Base-by-base conservation (phyloP, 2,329 filamentous ascomycete genomes). In the Pyrenochaeta sp. region DNA sequence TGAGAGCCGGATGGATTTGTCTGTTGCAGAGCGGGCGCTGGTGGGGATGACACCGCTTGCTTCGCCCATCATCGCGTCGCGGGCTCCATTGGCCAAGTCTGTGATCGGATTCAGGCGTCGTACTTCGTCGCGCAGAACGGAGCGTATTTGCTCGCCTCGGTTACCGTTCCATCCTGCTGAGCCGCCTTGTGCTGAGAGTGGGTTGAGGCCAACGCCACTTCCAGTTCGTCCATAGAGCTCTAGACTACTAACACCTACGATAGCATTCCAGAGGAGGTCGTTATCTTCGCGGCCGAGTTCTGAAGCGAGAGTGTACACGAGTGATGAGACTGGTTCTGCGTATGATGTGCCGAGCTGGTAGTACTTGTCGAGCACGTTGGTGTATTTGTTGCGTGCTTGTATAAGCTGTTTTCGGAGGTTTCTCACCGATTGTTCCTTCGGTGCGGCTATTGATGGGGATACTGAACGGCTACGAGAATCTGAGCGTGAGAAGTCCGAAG, bases 241-340 rank as follows among this genome's bases (percentile, higher is more conserved):
- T 78, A 96, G 89, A 15, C 93, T 96, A n/a, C 91, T 93, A 36
- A 97, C 92, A 5, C 95, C 95, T 27, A 99, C 92, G 71, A 98
- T 97, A 5, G 93, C 89, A 57, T 97, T 85, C 95, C 95, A 99
- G 13, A 99, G 84, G 24, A 98, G 83, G 70, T 99, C 93, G 70
- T 98, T 99, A 77, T 98, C 94, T 82, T 98, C 95, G 52, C 93
- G 90, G 61, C 95, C 95, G 6, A 99, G 86, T 73, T 98, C 95
- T 1, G 93, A 97, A 1, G 94, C 95, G 13, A 99, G 84, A 0
- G 93, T 96, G 78, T 98, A 99, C 72, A 97, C 87, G 80, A 98
- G 90, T 0, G 93, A 96, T 0, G 93, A 95, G 54, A 98, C 91
- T 0, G 95, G 95, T 74, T 99, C 95, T 0, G 94, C 94, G 73